Evolutionary conservation across 768 basidiomycete genomes (phyloP), one percentile per base, ranked within the genome.

Genomic region (Pholiota microspora): DNA sequence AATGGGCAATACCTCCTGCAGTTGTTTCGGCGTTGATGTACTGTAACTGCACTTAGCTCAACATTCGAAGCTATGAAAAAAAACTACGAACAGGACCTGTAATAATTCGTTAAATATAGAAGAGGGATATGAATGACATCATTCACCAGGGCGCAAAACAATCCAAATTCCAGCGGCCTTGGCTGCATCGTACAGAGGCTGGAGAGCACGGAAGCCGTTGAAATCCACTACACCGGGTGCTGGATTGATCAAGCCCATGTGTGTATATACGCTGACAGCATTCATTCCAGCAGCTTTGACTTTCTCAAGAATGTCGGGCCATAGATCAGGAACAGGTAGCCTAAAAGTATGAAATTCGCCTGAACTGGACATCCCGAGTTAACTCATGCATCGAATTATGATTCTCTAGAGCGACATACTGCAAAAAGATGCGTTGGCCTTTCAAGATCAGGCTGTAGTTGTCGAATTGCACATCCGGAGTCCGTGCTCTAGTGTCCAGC

Each of bases 291-390:
- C 84, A 4, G 89, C 92, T 62, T 89, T 89, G 55, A 83, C 74
- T 64, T 89, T 93, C 59, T 93, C 85, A 36, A 93, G 79, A 47
- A 93, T 83, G 62, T 92, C 92, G 10, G 83, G 77, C 90, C 92
- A 94, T 52, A 93, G 68, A 2, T 82, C 82, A 13, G 87, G 89
- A 0, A 92, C 86, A 8, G 89, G 92, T 7, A 93, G 71, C 21
- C 89, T 82, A 72, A 89, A 93, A 0, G 89, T 82, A 62, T 92
- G 92, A 67, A 92, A 90, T 67, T 92, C 92, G 54, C 92, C 92
- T 0, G 88, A 89, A 61, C 90, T 92, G 55, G 9, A 28, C 31
- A 2, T 36, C 27, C 32, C 16, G 45, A 23, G 48, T 21, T 49
- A 35, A 53, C 32, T 7, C 34, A 15, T 36, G 16, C 2, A 7